A percentile compares a stretch with the other conserved stretches of the same genome.
phyloP scores from a whole-genome alignment of 2,329 filamentous ascomycete species.

The Xylariales sp. region DNA sequence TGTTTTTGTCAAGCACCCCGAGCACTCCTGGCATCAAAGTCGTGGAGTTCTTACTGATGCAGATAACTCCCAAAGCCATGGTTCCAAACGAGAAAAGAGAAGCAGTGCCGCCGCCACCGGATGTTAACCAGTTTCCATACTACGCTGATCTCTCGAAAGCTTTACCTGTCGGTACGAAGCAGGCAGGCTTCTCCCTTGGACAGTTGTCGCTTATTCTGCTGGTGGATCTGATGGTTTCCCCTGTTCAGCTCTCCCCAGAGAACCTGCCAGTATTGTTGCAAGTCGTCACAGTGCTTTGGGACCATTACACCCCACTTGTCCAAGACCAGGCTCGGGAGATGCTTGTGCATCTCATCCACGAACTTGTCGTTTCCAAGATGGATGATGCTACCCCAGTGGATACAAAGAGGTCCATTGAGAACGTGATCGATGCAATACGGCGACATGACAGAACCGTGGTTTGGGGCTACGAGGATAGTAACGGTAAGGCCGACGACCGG shows the following conservation, averaged over 20 bases:
- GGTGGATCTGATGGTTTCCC: constrained; percentile 93
- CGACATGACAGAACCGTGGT: constrained; percentile 79
- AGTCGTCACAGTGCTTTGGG: constrained; percentile 91
- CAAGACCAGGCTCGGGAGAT: constrained; percentile 97
- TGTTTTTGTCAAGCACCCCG: constrained; percentile 81
- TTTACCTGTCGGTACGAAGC: constrained; percentile 83
- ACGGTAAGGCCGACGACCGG: constrained; percentile 68
- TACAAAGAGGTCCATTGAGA: constrained; percentile 73
- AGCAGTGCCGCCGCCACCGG: constrained; percentile 63
- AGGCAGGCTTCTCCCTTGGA: constrained; percentile 84
- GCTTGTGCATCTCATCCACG: constrained; percentile 95
- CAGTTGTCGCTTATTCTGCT: constrained; percentile 90
- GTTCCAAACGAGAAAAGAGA: constrained; percentile 81
- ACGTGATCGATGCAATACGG: constrained; percentile 81
- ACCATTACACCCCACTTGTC: constrained; percentile 91
- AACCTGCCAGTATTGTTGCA: constrained; percentile 84
- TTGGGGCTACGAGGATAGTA: constrained; percentile 93
- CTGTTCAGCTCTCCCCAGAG: constrained; percentile 72
- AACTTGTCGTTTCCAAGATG: constrained; percentile 77
- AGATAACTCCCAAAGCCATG: constrained; percentile 95
- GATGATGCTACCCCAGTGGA: constrained; percentile 60
- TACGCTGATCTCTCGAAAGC: constrained; percentile 78
- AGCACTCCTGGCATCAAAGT: constrained; percentile 78
- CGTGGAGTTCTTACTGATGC: constrained; percentile 85
- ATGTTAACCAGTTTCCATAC: constrained; percentile 75